phyloP scores from a whole-genome alignment of 108 stramenopile genomes.

The Epithemia pelagica region DNA sequence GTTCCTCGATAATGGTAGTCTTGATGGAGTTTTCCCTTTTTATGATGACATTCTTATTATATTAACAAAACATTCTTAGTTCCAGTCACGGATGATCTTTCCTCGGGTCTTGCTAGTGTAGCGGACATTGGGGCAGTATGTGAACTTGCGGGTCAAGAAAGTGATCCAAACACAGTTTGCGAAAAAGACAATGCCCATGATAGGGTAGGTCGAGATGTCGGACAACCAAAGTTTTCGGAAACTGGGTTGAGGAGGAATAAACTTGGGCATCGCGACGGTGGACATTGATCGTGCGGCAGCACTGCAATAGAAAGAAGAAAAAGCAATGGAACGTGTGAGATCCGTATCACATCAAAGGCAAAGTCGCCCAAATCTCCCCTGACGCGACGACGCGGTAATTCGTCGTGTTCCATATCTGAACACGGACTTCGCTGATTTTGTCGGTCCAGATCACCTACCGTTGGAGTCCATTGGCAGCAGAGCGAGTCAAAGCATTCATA shows the following conservation, averaged over 20 bases:
- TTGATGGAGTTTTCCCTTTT: no score
- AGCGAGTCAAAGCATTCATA: conserved; percentile 12
- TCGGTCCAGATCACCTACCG: conserved; percentile 8
- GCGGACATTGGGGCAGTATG: conserved; percentile 41
- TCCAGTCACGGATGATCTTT: conserved; percentile 44
- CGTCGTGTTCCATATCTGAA: no score
- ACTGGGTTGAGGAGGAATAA: neutral
- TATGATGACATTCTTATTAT: no score
- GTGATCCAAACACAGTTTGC: conserved; percentile 27
- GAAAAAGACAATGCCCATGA: conserved; percentile 34
- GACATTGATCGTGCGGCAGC: no score
- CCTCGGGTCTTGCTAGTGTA: conserved; percentile 28
- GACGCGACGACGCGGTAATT: no score
- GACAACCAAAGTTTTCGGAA: conserved; percentile 39
- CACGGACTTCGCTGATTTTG: neutral
- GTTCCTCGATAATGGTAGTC: no score
- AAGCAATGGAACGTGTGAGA: no score
- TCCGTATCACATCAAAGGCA: no score
- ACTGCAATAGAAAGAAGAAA: neutral
- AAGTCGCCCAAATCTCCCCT: no score
- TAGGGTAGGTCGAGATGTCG: conserved; percentile 57
- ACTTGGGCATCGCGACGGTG: neutral
- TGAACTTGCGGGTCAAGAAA: conserved; percentile 23
- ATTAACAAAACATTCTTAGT: no score
- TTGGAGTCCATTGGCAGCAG: conserved; percentile 4